Evolutionary conservation across 2,329 filamentous ascomycete species (phyloP), one percentile per base, ranked within the genome.

Genomic region (Aspergillus sclerotialis): DNA sequence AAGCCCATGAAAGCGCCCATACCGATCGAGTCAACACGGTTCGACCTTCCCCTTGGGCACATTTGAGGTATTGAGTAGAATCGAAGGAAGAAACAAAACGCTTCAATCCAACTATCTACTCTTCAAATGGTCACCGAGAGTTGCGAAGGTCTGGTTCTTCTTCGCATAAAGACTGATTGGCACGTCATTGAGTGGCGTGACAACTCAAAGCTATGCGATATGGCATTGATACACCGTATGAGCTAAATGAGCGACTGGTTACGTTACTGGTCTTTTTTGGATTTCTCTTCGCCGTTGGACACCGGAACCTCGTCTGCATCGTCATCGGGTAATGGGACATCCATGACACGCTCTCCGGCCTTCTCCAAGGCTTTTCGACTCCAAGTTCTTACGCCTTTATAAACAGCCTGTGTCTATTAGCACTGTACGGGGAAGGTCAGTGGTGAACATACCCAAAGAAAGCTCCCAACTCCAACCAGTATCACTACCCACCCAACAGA

Each of bases 91-190:
- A 45, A 50, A 58, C 57, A 61, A 55, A 51, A 61, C 57, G 57
- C 36, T 50, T 49, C 40, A 33, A 24, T 34, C 32, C 45, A 41
- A 33, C 33, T 38, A 24, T 33, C 40, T 38, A 28, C 50, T 45
- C 55, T 48, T 47, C 54, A 52, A 45, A 41, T 26, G 37, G 39
- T 32, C 31, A 25, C 38, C 42, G 45, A 50, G 49, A 49, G 58
- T 60, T 61, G 52, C 44, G 19, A 48, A 59, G 53, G 48, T 49
- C 42, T 48, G 50, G 34, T 48, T 50, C 73, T 75, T 94, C 73
- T 94, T 72, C 85, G 88, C 88, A 93, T 83, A 80, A 78, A 84
- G 88, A 94, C 88, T 92, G 80, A 89, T 92, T 80, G 82, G 80
- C 85, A 88, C 78, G 77, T 79, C 80, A 90, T 76, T 76, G 83